Conservation (phyloP, 257 asterid species). For the Striga asiatica region DNA sequence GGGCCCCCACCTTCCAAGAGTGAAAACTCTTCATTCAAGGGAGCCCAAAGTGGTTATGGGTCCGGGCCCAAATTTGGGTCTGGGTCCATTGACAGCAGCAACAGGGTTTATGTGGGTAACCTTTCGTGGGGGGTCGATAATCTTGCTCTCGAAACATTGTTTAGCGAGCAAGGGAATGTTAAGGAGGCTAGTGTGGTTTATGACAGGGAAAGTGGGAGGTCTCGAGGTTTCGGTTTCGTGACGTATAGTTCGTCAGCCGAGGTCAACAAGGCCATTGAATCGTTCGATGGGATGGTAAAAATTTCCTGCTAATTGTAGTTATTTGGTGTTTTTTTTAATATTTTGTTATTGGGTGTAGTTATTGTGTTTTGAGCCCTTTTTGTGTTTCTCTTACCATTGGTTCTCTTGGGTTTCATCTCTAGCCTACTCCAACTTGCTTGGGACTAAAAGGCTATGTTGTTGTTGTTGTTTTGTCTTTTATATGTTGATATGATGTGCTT, state of each 20-base stretch:
- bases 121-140: constrained; percentile 80
- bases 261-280: constrained; percentile 53
- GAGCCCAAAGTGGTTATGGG: constrained; percentile 23
- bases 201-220: constrained; percentile 74
- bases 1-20: constrained; percentile 86
- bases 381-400: no score
- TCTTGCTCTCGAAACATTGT: constrained; percentile 47
- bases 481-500: no score
- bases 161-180: constrained; percentile 73
- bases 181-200: constrained; percentile 73
- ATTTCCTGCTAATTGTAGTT: neutral
- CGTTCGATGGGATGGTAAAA: constrained; percentile 65
- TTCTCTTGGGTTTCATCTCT: no score
- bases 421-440: no score
- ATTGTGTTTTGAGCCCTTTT: no score
- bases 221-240: constrained; percentile 89
- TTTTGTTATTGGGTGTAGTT: no score
- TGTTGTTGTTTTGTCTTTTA: no score
- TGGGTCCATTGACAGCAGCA: constrained; percentile 25
- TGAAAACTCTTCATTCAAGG: constrained; percentile 39
- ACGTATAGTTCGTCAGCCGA: constrained; percentile 59
- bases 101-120: constrained; percentile 65
- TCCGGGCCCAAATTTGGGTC: no score
- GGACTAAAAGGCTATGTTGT: no score
- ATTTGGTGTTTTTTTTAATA: neutral